A percentile compares a stretch with the other conserved stretches of the same genome.
Conservation (phyloP, 345 rosid genomes). For the Salix arbutifolia region DNA sequence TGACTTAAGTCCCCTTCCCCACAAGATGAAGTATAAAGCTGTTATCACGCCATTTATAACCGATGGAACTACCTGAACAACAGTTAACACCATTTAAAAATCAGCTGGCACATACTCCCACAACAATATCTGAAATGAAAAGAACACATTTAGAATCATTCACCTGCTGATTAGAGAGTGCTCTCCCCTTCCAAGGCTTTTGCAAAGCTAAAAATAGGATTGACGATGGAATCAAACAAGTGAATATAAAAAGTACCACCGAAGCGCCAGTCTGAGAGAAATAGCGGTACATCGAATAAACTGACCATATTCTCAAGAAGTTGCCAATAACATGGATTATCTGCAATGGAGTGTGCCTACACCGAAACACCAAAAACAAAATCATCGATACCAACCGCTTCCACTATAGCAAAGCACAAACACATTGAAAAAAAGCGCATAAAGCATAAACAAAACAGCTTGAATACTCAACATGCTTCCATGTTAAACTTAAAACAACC, state of each 20-base stretch:
- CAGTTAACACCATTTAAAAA: slow-evolving; percentile 14
- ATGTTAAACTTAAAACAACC: background rate
- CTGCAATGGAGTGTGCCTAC: slow-evolving; percentile 82
- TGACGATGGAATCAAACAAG: slow-evolving; percentile 80
- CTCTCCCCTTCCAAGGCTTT: slow-evolving; percentile 97
- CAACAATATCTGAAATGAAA: background rate
- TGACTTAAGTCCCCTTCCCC: slow-evolving; percentile 88
- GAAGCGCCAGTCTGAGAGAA: slow-evolving; percentile 79
- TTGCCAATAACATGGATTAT: slow-evolving; percentile 69
- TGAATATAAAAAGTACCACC: slow-evolving; percentile 78
- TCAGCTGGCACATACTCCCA: background rate
- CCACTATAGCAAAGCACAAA: background rate
- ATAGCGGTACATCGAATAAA: slow-evolving; percentile 77
- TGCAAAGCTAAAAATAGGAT: slow-evolving; percentile 64
- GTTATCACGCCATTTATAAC: slow-evolving; percentile 88
- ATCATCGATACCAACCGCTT: background rate
- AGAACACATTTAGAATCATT: background rate
- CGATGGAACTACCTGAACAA: slow-evolving; percentile 81
- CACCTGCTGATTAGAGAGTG: slow-evolving; percentile 89
- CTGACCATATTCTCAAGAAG: slow-evolving; percentile 93
- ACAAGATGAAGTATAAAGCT: slow-evolving; percentile 83
- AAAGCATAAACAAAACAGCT: background rate
- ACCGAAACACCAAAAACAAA: slow-evolving; percentile 10
- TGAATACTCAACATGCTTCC: background rate
- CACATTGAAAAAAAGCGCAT: too few species aligned